A percentile compares a stretch with the other conserved stretches of the same genome.
Evolutionary conservation across 2,329 filamentous ascomycete species (phyloP).

Genomic region (Colletotrichum sp.): DNA sequence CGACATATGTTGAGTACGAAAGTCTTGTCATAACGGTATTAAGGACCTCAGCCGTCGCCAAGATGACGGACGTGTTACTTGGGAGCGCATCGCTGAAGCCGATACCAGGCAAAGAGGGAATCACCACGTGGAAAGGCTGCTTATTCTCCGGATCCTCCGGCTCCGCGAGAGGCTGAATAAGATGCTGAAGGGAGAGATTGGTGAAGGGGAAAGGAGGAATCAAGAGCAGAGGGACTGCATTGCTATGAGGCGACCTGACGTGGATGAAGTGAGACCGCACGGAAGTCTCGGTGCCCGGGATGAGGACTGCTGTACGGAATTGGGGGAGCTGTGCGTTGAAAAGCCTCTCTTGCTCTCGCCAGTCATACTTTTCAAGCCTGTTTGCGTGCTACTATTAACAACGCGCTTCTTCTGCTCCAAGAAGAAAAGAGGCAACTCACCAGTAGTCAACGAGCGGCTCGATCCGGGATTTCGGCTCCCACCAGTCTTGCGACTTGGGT

Average conservation of each 20-base stretch:
- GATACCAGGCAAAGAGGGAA: constrained; percentile 68
- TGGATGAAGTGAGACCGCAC: constrained; percentile 71
- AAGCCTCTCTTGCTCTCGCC: constrained; percentile 62
- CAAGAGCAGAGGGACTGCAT: constrained; percentile 68
- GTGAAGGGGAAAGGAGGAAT: constrained; percentile 71
- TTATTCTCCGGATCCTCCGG: constrained; percentile 48
- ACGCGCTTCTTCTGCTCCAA: neutral
- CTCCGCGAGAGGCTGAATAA: constrained; percentile 59
- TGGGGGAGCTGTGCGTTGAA: constrained; percentile 68
- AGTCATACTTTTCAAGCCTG: constrained; percentile 72
- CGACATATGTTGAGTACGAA: constrained; percentile 64
- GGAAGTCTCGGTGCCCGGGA: constrained; percentile 42
- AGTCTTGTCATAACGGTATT: constrained; percentile 65
- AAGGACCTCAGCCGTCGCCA: constrained; percentile 60
- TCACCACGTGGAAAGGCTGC: constrained; percentile 70
- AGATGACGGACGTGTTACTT: constrained; percentile 52
- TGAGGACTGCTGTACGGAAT: constrained; percentile 61
- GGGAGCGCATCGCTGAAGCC: constrained; percentile 70
- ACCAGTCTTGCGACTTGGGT: constrained; percentile 56
- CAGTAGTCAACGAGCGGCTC: constrained; percentile 72
- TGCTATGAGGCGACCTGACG: constrained; percentile 53
- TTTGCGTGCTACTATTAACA: neutral
- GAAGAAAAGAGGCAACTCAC: constrained; percentile 38
- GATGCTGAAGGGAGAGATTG: constrained; percentile 63
- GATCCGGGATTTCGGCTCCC: constrained; percentile 64